phyloP scores from a whole-genome alignment of 2,329 filamentous ascomycete species.

The Penicillium hordei region DNA sequence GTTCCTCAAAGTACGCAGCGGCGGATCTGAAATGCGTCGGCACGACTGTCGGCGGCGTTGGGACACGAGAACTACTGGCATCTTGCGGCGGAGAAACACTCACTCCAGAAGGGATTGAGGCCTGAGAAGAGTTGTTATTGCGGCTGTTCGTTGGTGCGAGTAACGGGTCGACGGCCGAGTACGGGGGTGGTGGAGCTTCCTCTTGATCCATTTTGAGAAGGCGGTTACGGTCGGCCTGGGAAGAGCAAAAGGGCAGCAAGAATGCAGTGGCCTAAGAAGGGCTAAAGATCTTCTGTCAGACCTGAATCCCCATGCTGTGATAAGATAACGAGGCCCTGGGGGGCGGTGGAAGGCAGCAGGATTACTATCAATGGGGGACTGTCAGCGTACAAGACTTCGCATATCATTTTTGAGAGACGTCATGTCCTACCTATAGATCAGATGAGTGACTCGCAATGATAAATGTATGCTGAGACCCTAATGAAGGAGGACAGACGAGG shows the following conservation, averaged over 20 bases:
- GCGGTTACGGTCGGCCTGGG: neutral
- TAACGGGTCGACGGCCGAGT: conserved; percentile 43
- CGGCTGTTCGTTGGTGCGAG: conserved; percentile 22
- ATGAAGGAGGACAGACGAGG: neutral
- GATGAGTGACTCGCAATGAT: neutral
- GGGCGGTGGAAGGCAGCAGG: conserved; percentile 32
- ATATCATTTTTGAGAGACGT: neutral
- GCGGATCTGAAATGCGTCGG: conserved; percentile 39
- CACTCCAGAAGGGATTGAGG: conserved; percentile 22
- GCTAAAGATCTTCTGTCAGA: conserved; percentile 16
- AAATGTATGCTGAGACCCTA: neutral
- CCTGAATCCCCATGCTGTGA: conserved; percentile 19
- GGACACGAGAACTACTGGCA: conserved; percentile 21
- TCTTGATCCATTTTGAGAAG: conserved; percentile 36
- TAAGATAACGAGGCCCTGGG: conserved; percentile 13
- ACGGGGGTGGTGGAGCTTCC: conserved; percentile 44
- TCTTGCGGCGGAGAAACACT: conserved; percentile 17
- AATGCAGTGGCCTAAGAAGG: conserved; percentile 7
- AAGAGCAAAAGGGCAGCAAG: neutral
- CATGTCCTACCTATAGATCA: neutral
- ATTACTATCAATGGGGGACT: conserved; percentile 19
- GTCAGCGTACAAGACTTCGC: conserved; percentile 8
- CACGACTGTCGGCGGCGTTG: conserved; percentile 12
- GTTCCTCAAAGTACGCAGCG: conserved; percentile 41
- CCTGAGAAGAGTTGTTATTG: conserved; percentile 17